Evolutionary conservation across 371 early-diverging fungal species (phyloP), one percentile per base, ranked within the genome.

Genomic region (Mortierella sp.): DNA sequence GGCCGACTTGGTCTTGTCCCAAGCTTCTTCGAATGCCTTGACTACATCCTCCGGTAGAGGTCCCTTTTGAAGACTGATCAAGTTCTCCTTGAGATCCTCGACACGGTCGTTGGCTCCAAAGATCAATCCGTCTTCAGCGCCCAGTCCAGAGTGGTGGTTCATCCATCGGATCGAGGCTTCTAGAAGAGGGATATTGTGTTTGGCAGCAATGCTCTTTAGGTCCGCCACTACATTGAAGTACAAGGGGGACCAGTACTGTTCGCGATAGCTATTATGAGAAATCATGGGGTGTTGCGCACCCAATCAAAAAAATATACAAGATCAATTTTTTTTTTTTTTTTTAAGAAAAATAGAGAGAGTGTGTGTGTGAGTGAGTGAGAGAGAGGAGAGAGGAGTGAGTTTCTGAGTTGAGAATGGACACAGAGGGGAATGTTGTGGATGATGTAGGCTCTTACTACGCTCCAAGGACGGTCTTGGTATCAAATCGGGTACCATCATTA

Each of bases 121-220:
- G 50, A 89, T 84, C 26, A 82, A 82, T 18, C 85, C 86, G 23
- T 71, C 51, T 7, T 55, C 62, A 4, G 66, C 71, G 68, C 84
- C 80, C 4, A 91, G 64, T 57, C 83, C 81, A 37, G 89, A 87
- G 70, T 91, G 91, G 66, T 88, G 87, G 19, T 83, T 82, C 68
- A 89, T 71, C 91, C 91, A 91, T 16, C 90, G 83, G 47, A 87
- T 80, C 0, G 89, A 88, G 43, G 83, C 85, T 25, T 86, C 86
- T 15, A 82, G 75, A 5, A 84, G 59, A 4, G 74, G 73, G 37
- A 88, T 62, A 14, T 72, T 64, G 29, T 81, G 77, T 1, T 72
- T 64, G 16, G 59, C 69, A 18, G 82, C 75, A 0, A 72, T 83
- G 2, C 47, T 29, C 44, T 84, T 81, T 28, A 89, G 68, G 16